Conservation (phyloP, 2,329 filamentous ascomycete species). For the Diaporthe capsici region DNA sequence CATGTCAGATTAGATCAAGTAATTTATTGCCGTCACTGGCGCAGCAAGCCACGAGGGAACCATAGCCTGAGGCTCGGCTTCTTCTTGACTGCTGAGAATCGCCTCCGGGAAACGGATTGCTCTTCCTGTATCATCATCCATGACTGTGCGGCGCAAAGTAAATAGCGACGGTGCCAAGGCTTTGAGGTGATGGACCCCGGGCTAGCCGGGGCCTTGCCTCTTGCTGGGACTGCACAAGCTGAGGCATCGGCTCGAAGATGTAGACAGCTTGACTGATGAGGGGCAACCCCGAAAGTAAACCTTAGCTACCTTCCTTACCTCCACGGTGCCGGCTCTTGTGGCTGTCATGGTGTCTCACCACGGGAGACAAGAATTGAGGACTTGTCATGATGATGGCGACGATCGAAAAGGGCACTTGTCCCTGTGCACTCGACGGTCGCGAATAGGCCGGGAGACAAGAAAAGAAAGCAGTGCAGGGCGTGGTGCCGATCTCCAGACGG, state of each 20-base stretch:
- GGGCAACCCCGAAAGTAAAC: slow-evolving; percentile 20
- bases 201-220: background rate
- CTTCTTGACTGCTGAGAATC: slow-evolving; percentile 49
- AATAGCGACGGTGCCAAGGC: slow-evolving; percentile 19
- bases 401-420: background rate
- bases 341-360: background rate
- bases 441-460: background rate
- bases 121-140: slow-evolving; percentile 57
- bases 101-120: slow-evolving; percentile 54
- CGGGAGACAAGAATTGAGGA: background rate
- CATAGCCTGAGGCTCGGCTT: slow-evolving; percentile 66
- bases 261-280: slow-evolving; percentile 23
- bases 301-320: slow-evolving; percentile 18
- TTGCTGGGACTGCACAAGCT: background rate
- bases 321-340: background rate
- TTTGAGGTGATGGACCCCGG: background rate
- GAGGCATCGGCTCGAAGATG: slow-evolving; percentile 15
- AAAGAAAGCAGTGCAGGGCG: background rate
- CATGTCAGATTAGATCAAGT: slow-evolving; percentile 78
- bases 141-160: slow-evolving; percentile 39
- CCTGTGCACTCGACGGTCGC: background rate
- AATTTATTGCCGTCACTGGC: slow-evolving; percentile 50
- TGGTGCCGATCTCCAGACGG: slow-evolving; percentile 30
- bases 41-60: slow-evolving; percentile 58
- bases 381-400: background rate